These are phyloP conservation scores for Fomitopsis palustris DNA, from an alignment of 1,284 basidiomycete genomes.

Conservation along the genomic window DNA sequence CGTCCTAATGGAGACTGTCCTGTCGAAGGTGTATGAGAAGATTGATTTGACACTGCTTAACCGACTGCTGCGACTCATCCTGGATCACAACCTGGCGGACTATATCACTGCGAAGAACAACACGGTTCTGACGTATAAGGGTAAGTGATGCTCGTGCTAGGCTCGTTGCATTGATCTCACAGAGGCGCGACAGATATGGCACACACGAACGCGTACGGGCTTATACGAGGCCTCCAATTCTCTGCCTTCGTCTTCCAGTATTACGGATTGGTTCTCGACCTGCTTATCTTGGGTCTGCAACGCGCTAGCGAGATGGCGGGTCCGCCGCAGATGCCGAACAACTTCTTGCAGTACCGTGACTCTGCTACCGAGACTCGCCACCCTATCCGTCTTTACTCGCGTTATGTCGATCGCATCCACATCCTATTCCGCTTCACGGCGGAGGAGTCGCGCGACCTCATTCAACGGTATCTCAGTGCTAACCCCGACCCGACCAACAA, in stretches of 20 bases:
- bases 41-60: slow-evolving; percentile 94
- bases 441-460: slow-evolving; percentile 96
- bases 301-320: slow-evolving; percentile 97
- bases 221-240: slow-evolving; percentile 94
- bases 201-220: slow-evolving; percentile 87
- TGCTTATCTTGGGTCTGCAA: slow-evolving; percentile 91
- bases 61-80: slow-evolving; percentile 87
- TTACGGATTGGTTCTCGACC: slow-evolving; percentile 87
- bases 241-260: slow-evolving; percentile 98
- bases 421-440: slow-evolving; percentile 98
- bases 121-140: slow-evolving; percentile 89
- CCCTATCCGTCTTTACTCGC: slow-evolving; percentile 92
- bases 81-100: slow-evolving; percentile 96
- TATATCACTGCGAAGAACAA: slow-evolving; percentile 99
- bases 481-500: slow-evolving; percentile 99
- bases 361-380: slow-evolving; percentile 91
- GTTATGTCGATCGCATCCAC: slow-evolving; percentile 91
- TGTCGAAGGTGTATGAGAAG: slow-evolving; percentile 97
- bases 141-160: slow-evolving; percentile 33
- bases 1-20: slow-evolving; percentile 96
- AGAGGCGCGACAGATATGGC: slow-evolving; percentile 66
- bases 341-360: slow-evolving; percentile 94
- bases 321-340: slow-evolving; percentile 92
- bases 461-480: slow-evolving; percentile 94
- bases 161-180: background rate